Percentiles rank a stretch among this genome's conserved stretches.
Evolutionary conservation across 805 yeast species (phyloP).

Genomic region (Wilhelminamyces savonicus): DNA sequence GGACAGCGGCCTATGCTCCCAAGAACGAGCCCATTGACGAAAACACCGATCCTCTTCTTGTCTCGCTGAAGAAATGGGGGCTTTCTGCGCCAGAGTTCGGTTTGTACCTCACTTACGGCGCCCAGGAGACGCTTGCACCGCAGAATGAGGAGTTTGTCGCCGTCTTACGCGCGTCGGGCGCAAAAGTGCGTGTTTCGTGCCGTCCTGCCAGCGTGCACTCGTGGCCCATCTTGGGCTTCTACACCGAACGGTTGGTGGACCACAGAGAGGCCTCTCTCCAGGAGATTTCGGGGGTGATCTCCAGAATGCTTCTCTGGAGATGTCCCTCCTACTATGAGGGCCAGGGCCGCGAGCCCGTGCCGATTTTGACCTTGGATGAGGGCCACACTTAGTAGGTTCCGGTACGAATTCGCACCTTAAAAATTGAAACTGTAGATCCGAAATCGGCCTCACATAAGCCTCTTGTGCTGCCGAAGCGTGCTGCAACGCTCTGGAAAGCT

Average conservation of each 20-base stretch:
- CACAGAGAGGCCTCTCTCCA: conserved; percentile 39
- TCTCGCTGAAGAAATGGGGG: no score
- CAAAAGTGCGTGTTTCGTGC: conserved; percentile 26
- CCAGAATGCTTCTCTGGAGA: conserved; percentile 40
- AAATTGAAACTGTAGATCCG: no score
- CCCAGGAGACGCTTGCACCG: conserved; percentile 30
- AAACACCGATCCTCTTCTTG: no score
- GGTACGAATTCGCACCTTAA: no score
- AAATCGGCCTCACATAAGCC: no score
- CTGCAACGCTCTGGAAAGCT: no score
- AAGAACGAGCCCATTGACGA: no score
- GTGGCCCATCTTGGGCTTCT: conserved; percentile 41
- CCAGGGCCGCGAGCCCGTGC: conserved; percentile 5
- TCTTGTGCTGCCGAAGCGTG: no score
- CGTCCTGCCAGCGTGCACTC: conserved; percentile 34
- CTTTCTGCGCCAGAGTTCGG: conserved; percentile 41
- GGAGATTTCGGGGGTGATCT: conserved; percentile 29
- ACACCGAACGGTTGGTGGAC: conserved; percentile 35
- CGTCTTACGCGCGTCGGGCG: conserved; percentile 13
- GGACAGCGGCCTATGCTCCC: no score
- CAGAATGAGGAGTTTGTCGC: conserved; percentile 28
- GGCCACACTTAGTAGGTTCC: no score
- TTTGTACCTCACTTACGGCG: conserved; percentile 36
- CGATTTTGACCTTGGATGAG: conserved; percentile 8
- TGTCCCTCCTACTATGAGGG: conserved; percentile 19